These are phyloP conservation scores for Trichoderma citrinoviride DNA, from an alignment of 2,329 filamentous ascomycete genomes.

Conservation along the genomic window DNA sequence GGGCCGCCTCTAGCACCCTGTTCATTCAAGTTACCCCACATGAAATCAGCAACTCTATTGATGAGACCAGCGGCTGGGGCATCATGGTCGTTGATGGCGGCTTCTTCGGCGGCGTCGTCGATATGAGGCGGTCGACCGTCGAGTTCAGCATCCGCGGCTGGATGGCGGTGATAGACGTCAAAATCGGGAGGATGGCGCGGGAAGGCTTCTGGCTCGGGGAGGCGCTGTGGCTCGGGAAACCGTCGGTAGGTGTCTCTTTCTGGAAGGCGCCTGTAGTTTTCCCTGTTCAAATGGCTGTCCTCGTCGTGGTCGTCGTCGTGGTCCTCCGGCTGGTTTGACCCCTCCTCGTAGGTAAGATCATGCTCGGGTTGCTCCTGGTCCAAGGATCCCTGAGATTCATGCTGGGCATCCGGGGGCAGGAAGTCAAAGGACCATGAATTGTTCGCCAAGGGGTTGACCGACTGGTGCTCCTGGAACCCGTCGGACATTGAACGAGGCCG, in stretches of 20 bases:
- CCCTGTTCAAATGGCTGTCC: not conserved
- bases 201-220: not conserved
- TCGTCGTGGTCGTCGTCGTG: not conserved
- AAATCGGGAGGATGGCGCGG: not conserved
- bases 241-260: not conserved
- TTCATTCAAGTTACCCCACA: conserved; percentile 57
- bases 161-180: not conserved
- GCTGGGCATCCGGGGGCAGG: conserved; percentile 32
- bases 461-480: conserved; percentile 46
- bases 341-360: not conserved
- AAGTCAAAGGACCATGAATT: conserved; percentile 60
- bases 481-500: conserved; percentile 58
- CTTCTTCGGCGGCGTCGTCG: conserved; percentile 20
- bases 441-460: conserved; percentile 53
- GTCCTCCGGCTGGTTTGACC: not conserved
- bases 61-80: conserved; percentile 30
- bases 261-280: not conserved
- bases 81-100: conserved; percentile 21
- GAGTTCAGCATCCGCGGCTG: conserved; percentile 8
- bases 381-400: not conserved
- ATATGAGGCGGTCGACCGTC: not conserved
- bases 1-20: conserved; percentile 24
- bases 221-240: not conserved
- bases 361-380: not conserved
- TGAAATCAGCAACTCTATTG: conserved; percentile 52